These are phyloP conservation scores for Peronospora farinosa DNA, from an alignment of 352 stramenopile species.

Conservation along the genomic window DNA sequence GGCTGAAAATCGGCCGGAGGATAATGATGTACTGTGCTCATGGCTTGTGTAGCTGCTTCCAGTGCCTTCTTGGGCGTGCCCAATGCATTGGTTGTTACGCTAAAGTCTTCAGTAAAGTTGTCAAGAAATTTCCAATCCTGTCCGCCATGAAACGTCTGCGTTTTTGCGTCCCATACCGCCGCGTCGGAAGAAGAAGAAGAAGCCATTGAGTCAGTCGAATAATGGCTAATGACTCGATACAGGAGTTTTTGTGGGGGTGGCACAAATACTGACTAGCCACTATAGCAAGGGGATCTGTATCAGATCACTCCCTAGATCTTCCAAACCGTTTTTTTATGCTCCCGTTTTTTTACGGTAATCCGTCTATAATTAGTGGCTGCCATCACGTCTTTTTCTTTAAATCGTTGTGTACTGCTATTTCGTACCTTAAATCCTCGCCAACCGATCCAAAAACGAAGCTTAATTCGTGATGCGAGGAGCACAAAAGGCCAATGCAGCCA, in stretches of 20 bases:
- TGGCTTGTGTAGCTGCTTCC: constrained; percentile 54
- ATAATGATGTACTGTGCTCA: constrained; percentile 86
- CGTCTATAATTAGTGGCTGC: too few species aligned
- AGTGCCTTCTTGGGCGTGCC: constrained; percentile 72
- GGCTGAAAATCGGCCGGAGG: constrained; percentile 87
- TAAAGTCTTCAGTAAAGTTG: constrained; percentile 89
- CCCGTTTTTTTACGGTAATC: too few species aligned
- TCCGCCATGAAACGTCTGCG: constrained; percentile 88
- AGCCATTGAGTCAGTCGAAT: neutral
- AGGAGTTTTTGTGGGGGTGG: too few species aligned
- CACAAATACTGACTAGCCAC: neutral
- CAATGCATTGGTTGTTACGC: constrained; percentile 85
- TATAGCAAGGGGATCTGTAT: neutral
- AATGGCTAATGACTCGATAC: neutral
- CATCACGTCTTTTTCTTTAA: too few species aligned
- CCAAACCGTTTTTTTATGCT: too few species aligned
- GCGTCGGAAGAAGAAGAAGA: constrained; percentile 8
- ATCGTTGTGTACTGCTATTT: too few species aligned
- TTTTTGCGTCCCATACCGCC: constrained; percentile 71
- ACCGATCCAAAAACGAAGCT: neutral
- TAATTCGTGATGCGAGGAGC: constrained; percentile 16
- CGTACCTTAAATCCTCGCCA: too few species aligned
- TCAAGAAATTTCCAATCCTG: constrained; percentile 88
- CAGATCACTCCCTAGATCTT: too few species aligned
- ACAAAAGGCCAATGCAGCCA: constrained; percentile 22